These are phyloP conservation scores for Auricularia heimuer DNA, from an alignment of 768 basidiomycete species.

Conservation along the genomic window DNA sequence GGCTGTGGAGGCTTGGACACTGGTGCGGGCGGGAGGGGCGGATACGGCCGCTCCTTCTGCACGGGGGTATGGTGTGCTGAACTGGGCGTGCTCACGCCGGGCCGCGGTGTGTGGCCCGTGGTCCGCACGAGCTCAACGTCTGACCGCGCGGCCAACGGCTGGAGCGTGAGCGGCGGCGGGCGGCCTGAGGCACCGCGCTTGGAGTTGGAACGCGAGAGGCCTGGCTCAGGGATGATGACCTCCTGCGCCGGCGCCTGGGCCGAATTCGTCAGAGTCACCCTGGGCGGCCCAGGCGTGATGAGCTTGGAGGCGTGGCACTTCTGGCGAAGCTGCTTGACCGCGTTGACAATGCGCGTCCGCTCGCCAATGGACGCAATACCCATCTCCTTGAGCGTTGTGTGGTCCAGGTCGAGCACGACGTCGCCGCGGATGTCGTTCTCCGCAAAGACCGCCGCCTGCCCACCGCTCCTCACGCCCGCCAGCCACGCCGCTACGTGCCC, in stretches of 20 bases:
- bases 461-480: slow-evolving; percentile 59
- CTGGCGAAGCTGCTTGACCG: slow-evolving; percentile 68
- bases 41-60: slow-evolving; percentile 32
- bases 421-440: slow-evolving; percentile 88
- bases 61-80: slow-evolving; percentile 24
- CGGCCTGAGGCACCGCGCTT: neutral
- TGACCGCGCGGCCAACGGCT: neutral
- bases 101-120: slow-evolving; percentile 3
- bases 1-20: slow-evolving; percentile 51
- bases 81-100: slow-evolving; percentile 20
- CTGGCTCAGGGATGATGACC: neutral
- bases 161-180: neutral
- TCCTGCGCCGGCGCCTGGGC: neutral
- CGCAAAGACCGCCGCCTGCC: slow-evolving; percentile 59
- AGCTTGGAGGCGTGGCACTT: slow-evolving; percentile 16
- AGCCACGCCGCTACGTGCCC: slow-evolving; percentile 70
- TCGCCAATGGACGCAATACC: slow-evolving; percentile 85
- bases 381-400: slow-evolving; percentile 81
- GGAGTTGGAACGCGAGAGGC: neutral
- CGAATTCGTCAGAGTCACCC: neutral
- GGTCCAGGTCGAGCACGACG: slow-evolving; percentile 86
- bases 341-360: slow-evolving; percentile 75
- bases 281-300: neutral
- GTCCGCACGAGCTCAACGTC: slow-evolving; percentile 4
- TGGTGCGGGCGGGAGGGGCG: slow-evolving; percentile 63